Base-by-base conservation (phyloP, 176 grass and related monocot genomes). In the Ananas comosus region DNA sequence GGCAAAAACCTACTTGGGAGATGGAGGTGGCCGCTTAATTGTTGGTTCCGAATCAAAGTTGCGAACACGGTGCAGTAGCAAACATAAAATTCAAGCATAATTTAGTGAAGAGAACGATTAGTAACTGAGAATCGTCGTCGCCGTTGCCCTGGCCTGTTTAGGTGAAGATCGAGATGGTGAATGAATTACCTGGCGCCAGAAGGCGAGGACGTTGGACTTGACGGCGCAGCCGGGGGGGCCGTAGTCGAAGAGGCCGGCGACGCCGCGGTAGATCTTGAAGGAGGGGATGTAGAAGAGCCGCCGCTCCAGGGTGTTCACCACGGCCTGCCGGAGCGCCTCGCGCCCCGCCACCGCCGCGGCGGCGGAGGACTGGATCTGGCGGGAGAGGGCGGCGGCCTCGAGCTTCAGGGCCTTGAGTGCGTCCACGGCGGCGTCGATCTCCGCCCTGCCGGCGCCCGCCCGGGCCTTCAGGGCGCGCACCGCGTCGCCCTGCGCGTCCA, bases 241-340 rank as follows among this genome's bases (percentile, higher is more conserved):
- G 67, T 96, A 96, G 80, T 96, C 88, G n/a, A 91, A 96, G 17
- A 96, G 80, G 10, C 91, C 91, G 19, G 91, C 91, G 56, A 96
- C 91, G 23, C 91, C 91, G 53, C 91, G 82, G 70, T 96, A 96
- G 72, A 96, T 96, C 85, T 96, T 96, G 82, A 91, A 96, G 53
- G 91, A 91, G 10, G 88, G 88, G 49, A 91, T 80, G 80, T 86
- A 96, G 77, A 96, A 96, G 64, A 96, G 80, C 28, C 85, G 64
- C 65, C 91, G 76, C 85, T 96, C 91, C 49, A 96, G 82, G 48
- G 91, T 96, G 78, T 96, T 96, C 64, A 58, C 76, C 52, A 91
- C 88, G 63, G 85, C 77, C 67, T 87, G 77, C 33, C 91, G 78
- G 74, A 91, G 72, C 56, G 91, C 88, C 74, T 96, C 91, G 65